A percentile compares a stretch with the other conserved stretches of the same genome.
phyloP scores from a whole-genome alignment of 176 grass and related monocot genomes.

The Thalia dealbata region DNA sequence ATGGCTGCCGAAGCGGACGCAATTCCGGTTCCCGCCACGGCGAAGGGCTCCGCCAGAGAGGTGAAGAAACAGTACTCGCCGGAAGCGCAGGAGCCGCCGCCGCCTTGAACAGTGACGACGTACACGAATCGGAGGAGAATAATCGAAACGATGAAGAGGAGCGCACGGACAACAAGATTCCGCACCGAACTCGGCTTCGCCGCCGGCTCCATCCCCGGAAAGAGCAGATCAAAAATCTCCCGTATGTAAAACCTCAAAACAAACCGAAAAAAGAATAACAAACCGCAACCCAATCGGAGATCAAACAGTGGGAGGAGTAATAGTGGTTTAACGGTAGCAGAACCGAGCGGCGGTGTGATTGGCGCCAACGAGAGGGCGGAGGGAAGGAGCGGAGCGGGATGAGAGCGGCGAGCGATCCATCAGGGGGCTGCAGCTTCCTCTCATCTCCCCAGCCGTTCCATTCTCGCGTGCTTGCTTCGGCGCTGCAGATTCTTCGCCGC shows the following conservation, averaged over 20 bases:
- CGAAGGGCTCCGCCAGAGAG: constrained; percentile 4
- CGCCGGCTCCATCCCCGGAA: constrained; percentile 29
- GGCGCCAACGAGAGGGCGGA: constrained; percentile 27
- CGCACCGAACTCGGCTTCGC: constrained; percentile 33
- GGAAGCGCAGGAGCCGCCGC: constrained; percentile 19
- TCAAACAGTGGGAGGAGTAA: not conserved
- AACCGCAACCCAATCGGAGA: not conserved
- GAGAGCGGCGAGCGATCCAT: constrained; percentile 27
- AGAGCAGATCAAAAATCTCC: constrained; percentile 7
- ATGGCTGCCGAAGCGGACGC: constrained; percentile 11
- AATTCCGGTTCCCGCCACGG: constrained; percentile 2
- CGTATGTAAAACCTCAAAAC: not conserved
- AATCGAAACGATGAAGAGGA: constrained; percentile 34
- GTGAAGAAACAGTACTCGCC: constrained; percentile 40
- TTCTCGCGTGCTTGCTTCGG: not conserved
- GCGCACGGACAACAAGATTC: constrained; percentile 18
- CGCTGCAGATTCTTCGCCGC: too few relatives aligned
- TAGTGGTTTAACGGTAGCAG: constrained; percentile 24
- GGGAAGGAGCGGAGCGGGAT: not conserved
- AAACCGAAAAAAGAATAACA: too few relatives aligned
- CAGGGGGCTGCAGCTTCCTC: not conserved
- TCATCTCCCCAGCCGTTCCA: not conserved
- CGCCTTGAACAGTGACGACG: constrained; percentile 29
- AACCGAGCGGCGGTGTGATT: constrained; percentile 56
- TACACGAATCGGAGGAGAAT: constrained; percentile 42